Evolutionary conservation across 306 rosid genomes (phyloP), one percentile per base, ranked within the genome.

Genomic region (Psophocarpus tetragonolobus): DNA sequence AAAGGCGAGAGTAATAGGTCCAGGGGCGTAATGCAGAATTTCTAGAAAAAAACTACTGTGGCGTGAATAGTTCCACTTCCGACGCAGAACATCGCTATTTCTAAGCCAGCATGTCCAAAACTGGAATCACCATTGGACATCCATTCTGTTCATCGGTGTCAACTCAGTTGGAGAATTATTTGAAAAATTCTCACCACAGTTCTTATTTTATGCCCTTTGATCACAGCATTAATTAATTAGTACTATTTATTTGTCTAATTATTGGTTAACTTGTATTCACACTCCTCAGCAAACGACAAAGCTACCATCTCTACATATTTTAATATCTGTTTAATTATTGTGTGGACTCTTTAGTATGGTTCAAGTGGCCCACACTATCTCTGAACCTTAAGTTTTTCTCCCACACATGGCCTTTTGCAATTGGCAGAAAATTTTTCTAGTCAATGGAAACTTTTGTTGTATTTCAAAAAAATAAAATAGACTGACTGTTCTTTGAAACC

Each of bases 241-340:
- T 44, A 80, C 17, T 77, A 57, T 56, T 71, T 32, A 32, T 74
- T 57, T 68, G 26, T 51, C 81, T 58, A 71, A 82, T 82, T 38
- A 76, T 75, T 71, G 62, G 5, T 62, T 39, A 82, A 39, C 69
- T 75, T 75, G 4, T 38, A 48, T 61, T 76, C 81, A 60, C 81
- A 60, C 73, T 29, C 78, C 50, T 33, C 38, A 45, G 56, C 38
- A 68, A 81, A 61, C n/a, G 77, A 81, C 85, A 81, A 81, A 68
- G 14, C 2, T 57, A 26, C 45, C 58, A 68, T 53, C 82, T 38
- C 30, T 44, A 23, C 64, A 71, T 33, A 30, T 42, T 41, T 56
- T 65, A 20, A 71, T 64, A 53, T 64, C 48, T 29, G 14, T 33
- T 80, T 53, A 71, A 80, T 57, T 56, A 81, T 65, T 57, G 64